Evolutionary conservation across 1,284 basidiomycete genomes (phyloP), one percentile per base, ranked within the genome.

Genomic region (Hemileia vastatrix): DNA sequence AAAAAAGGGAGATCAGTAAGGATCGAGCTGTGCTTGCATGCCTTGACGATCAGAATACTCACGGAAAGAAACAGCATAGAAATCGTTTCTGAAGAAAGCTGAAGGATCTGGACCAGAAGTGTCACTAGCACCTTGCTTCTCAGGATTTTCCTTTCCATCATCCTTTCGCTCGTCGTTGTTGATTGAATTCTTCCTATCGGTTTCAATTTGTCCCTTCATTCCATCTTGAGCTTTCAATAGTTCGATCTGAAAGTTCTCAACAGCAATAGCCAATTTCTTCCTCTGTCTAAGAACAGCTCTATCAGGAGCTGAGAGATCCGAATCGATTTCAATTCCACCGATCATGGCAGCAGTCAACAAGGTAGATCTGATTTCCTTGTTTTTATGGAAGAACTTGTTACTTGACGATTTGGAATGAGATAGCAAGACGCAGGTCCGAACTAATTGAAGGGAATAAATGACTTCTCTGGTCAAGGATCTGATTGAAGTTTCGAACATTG

Each of bases 61-160:
- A 40, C 36, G 65, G 23, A 69, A 67, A 0, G 70, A 67, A 3
- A 67, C 63, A 9, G 62, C 65, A 50, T 70, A 72, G 23, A 70
- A 49, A 9, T 70, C 69, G 51, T 58, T 57, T 21, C 66, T 63
- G 23, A 70, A 71, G 6, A 71, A 47, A 2, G 57, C 50, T 1
- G 64, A 27, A 33, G 47, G 55, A 24, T 36, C 51, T 32, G 33
- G 11, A 2, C 36, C 33, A 24, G 11, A 23, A 19, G 48, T 33
- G 2, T 33, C 31, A 49, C 43, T 50, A 6, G 55, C 36, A 21
- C 31, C 27, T 13, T 32, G 31, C 43, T 48, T 40, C 1, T 53
- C 21, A 9, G 32, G 47, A 3, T 13, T 45, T 43, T 13, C 27
- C 15, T 48, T 5, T 27, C 49, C 11, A 8, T 27, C 6, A 36